Base-by-base conservation (phyloP, 139 green algal genomes). In the Coelastrella sp. region DNA sequence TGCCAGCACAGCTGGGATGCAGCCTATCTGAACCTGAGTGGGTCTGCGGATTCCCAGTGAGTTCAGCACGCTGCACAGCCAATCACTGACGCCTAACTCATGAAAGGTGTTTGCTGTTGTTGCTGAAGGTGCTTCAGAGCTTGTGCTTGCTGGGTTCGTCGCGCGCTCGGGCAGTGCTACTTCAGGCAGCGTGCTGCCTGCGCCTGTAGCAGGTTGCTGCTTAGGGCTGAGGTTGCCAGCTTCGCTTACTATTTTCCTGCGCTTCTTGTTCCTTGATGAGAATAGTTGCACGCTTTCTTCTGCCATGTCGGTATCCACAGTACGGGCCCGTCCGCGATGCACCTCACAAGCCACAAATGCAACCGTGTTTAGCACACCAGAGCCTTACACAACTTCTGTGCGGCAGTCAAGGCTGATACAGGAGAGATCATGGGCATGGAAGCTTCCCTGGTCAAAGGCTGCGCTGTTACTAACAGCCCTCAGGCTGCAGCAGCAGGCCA, bases 1-100 rank as follows among this genome's bases (percentile, higher is more conserved):
- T 2, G 51, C 53, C 32, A 99, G 89, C 48, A 98, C 90, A 1
- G 89, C 88, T 1, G 97, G 97, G 11, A 99, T 97, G 90, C 92
- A 96, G 30, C 91, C 93, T 4, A 79, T 72, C 92, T 98, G 96
- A 60, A 98, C 86, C 32, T 53, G 59, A 23, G 84, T 89, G 27
- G 88, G 87, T 13, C 30, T 72, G 30, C 19, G 40, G 79, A 93
- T 91, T 30, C 90, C 85, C 53, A 92, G 76, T 3, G 88, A 89
- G 30, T 79, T 64, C 59, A 85, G 30, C 1, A 87, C 86, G 35
- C n/a, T 38, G 60, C 84, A 88, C 53, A 98, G 88, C 95, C 95
- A 98, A 30, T 96, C 92, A 21, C 89, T 91, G 2, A 98, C 63
- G n/a, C 95, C 95, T 25, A 98, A 87, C 0, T 89, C 45, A 13